Conservation (phyloP, 768 basidiomycete genomes). For the Asterophora parasitica region DNA sequence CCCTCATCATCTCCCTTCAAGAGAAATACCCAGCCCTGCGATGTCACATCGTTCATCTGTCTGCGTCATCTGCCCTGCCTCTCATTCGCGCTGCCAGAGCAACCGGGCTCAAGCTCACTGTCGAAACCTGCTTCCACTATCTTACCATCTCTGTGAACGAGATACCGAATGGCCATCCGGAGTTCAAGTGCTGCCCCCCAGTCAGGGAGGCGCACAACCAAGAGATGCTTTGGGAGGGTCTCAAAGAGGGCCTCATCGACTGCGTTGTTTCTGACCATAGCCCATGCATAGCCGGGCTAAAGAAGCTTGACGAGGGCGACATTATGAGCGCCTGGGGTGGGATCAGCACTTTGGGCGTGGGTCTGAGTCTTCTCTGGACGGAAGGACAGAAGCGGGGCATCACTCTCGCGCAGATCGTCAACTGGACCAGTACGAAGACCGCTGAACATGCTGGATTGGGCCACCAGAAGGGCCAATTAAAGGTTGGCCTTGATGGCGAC, state of each 20-base stretch:
- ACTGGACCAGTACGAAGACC: slow-evolving; percentile 73
- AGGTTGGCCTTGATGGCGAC: slow-evolving; percentile 79
- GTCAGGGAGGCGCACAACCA: slow-evolving; percentile 74
- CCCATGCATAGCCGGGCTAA: slow-evolving; percentile 80
- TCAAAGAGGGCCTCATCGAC: slow-evolving; percentile 81
- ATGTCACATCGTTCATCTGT: slow-evolving; percentile 95
- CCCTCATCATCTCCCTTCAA: slow-evolving; percentile 66
- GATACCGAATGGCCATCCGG: slow-evolving; percentile 71
- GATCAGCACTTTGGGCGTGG: slow-evolving; percentile 86
- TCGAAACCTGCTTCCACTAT: slow-evolving; percentile 99
- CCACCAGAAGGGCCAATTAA: slow-evolving; percentile 65
- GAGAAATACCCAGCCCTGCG: slow-evolving; percentile 59
- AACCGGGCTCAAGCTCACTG: slow-evolving; percentile 68
- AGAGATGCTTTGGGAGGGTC: slow-evolving; percentile 74
- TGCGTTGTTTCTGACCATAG: slow-evolving; percentile 96
- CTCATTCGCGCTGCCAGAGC: slow-evolving; percentile 64
- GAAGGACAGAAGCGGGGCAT: slow-evolving; percentile 63
- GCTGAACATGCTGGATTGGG: slow-evolving; percentile 78
- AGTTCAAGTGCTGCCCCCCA: slow-evolving; percentile 97
- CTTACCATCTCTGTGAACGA: slow-evolving; percentile 68
- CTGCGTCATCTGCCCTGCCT: slow-evolving; percentile 78
- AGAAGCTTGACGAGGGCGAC: slow-evolving; percentile 71
- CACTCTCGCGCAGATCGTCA: slow-evolving; percentile 53
- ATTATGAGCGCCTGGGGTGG: slow-evolving; percentile 95
- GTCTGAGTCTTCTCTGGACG: slow-evolving; percentile 86